Evolutionary conservation across 129 eudicot species (phyloP).

Genomic region (Lactuca sativa): DNA sequence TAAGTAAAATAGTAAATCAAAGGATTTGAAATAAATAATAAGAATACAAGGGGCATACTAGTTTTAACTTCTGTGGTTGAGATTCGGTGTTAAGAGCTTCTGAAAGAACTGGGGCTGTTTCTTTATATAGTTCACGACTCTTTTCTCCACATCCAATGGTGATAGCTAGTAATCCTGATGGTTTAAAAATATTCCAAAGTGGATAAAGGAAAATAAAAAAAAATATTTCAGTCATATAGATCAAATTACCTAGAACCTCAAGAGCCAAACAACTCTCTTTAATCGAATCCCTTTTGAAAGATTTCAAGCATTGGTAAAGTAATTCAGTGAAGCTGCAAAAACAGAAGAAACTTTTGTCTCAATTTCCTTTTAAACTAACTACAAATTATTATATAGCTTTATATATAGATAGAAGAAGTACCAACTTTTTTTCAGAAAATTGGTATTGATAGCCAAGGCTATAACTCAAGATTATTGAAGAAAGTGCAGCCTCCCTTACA

Average conservation of each 20-base stretch:
- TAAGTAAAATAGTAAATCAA: background rate
- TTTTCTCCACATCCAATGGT: conserved; percentile 57
- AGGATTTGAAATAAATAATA: conserved; percentile 1
- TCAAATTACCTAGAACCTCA: conserved; percentile 47
- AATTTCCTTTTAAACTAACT: background rate
- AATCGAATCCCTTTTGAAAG: conserved; percentile 44
- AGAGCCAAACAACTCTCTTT: conserved; percentile 52
- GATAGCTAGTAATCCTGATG: conserved; percentile 47
- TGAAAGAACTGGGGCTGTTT: conserved; percentile 43
- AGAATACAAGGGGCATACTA: conserved; percentile 37
- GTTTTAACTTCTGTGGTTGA: conserved; percentile 37
- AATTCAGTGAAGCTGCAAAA: conserved; percentile 51
- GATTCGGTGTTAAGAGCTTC: conserved; percentile 47
- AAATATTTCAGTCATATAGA: background rate
- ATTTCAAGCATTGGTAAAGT: conserved; percentile 46
- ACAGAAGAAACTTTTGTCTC: background rate
- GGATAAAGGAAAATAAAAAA: background rate
- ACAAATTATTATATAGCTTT: background rate
- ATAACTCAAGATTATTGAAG: conserved; percentile 36
- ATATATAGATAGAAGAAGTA: conserved; percentile 7
- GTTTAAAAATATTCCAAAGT: conserved; percentile 3
- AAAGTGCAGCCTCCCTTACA: conserved; percentile 43
- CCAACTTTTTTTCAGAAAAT: conserved; percentile 49
- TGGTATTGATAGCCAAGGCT: conserved; percentile 33
- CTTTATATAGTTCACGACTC: conserved; percentile 45